phyloP scores from a whole-genome alignment of 73 alveolate genomes.

The Tetrahymena elliotti region DNA sequence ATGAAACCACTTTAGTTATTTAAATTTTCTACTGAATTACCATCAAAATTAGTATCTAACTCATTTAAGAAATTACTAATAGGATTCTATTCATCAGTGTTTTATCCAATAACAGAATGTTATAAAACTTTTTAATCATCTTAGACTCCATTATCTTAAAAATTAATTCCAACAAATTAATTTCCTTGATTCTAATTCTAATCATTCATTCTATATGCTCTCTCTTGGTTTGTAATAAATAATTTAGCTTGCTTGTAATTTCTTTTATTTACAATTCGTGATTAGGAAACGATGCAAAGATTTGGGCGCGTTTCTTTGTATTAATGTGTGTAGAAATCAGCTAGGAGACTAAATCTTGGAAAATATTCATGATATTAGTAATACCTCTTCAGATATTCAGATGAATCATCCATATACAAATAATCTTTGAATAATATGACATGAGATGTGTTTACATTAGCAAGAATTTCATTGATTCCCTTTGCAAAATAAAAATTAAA shows the following conservation, averaged over 20 bases:
- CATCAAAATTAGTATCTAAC: background rate
- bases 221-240: background rate
- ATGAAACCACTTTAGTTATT: background rate
- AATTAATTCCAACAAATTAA: background rate
- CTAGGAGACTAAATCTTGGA: conserved; percentile 8
- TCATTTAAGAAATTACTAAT: background rate
- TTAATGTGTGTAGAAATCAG: conserved; percentile 8
- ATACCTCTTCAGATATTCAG: conserved; percentile 24
- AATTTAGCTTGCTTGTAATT: background rate
- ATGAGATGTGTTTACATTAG: conserved; percentile 26
- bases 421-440: conserved; percentile 27
- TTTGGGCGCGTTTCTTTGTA: background rate
- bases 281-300: background rate
- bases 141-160: background rate
- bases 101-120: background rate
- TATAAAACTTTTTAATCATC: background rate
- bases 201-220: background rate
- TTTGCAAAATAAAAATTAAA: conserved; percentile 36
- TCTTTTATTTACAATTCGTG: background rate
- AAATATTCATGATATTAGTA: conserved; percentile 11
- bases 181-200: background rate
- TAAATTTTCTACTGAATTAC: background rate
- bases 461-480: conserved; percentile 30
- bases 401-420: conserved; percentile 9
- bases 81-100: background rate